Evolutionary conservation across 164 flowering plant species (phyloP), one percentile per base, ranked within the genome.

Genomic region (Umbilicus rupestris): DNA sequence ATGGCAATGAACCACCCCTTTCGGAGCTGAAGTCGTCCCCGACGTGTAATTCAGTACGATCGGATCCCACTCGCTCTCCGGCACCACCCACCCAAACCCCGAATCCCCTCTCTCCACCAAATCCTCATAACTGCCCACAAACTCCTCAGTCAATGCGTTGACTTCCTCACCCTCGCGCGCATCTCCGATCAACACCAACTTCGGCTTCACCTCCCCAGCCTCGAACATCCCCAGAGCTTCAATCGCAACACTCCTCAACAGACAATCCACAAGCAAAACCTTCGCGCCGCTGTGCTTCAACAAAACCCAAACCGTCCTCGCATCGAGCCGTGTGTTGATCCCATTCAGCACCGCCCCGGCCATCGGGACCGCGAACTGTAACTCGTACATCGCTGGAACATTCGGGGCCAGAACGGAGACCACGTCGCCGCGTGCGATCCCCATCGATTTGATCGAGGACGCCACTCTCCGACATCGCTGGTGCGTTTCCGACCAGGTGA

Each of bases 371-470:
- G 68, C 68, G 35, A 66, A 66, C 0, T 66, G 68, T n/a, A 67
- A 46, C 63, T 67, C 69, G 69, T 67, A 67, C 69, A 67, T 67
- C 10, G 69, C 69, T 7, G 69, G 63, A 26, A 67, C 22, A 16
- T 67, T 55, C 29, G 69, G 69, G 1, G 69, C 6, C 29, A 67
- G 20, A 10, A 67, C 69, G 10, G 69, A 67, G 9, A 67, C 69
- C 7, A 67, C 69, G 11, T 67, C 63, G 19, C 69, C 50, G 11
- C 50, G 28, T 12, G 30, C 17, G 63, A 67, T 57, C 15, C 63
- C 63, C 47, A 55, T 2, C 0, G 63, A 55, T 15, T 47, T 22
- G 33, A 67, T 39, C n/a, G 69, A 50, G 5, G 64, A 67, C 3
- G 69, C 69, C 1, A 67, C 47, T n/a, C 29, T 59, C 11, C 28